Percentiles rank a stretch among this genome's conserved stretches.
These are phyloP conservation scores for Curvularia sp. DNA, from an alignment of 2,329 filamentous ascomycete species.

Conservation along the genomic window DNA sequence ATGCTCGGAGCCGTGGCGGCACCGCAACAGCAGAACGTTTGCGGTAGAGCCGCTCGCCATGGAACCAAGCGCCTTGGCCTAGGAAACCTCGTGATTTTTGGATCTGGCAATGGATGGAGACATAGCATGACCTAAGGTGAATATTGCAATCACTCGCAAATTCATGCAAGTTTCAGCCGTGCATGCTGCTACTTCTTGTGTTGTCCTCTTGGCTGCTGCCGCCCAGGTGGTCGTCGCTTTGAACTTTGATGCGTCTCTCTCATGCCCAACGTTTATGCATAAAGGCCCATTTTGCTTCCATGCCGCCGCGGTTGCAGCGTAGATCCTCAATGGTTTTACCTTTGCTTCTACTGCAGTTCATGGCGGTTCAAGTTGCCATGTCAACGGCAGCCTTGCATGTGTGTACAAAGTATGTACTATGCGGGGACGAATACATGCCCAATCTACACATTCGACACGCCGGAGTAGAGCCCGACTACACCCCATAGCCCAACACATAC, in stretches of 20 bases:
- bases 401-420: background rate
- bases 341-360: background rate
- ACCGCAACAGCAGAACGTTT: background rate
- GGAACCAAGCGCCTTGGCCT: background rate
- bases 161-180: background rate
- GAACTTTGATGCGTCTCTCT: background rate
- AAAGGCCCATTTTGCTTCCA: background rate
- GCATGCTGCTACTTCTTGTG: background rate
- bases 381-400: background rate
- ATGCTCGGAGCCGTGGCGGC: background rate
- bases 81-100: background rate
- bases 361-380: background rate
- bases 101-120: background rate
- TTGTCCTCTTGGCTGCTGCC: background rate
- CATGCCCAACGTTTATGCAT: conserved; percentile 3
- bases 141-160: background rate
- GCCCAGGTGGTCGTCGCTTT: background rate
- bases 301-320: background rate
- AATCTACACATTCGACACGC: background rate
- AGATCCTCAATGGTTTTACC: background rate
- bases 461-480: background rate
- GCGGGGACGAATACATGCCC: background rate
- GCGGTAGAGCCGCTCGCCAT: background rate
- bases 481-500: background rate
- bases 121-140: background rate